Base-by-base conservation (phyloP, 805 yeast species). In the Candida caryicola region DNA sequence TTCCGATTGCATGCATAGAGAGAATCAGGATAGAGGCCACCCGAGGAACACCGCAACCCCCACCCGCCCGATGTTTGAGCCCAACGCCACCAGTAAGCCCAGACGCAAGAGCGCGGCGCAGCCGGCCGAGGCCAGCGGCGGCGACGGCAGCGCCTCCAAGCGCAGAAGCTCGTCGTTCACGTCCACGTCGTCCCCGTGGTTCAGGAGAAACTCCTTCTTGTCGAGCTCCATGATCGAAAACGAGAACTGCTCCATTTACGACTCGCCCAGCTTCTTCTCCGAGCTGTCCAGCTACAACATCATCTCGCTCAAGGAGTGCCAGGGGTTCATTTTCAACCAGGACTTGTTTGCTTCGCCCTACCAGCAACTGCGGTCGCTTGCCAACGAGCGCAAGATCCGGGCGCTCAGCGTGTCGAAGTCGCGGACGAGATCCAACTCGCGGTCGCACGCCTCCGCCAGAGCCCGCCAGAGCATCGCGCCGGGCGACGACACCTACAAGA, bases 301-400 rank as follows among this genome's bases (percentile, higher is more conserved):
- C 12, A 66, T 81, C 26, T 69, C 76, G 12, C 60, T 81, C 28
- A 69, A 67, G 17, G 84, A 82, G 50, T 74, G 82, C 23, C 90
- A 84, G 52, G 93, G 93, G 2, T 84, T 83, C 50, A 59, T 76
- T 2, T 84, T 87, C 77, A 83, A 84, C 54, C 90, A 83, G 52
- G 90, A 83, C 50, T 60, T 82, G 32, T 84, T 82, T 68, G 90
- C 88, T 2, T 69, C 81, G 1, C 80, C 81, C 19, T 80, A 78
- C 54, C 85, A 81, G 51, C 90, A 83, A 40, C 68, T 59, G 57
- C 46, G 60, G 33, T 54, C 69, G 4, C 32, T 59, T 8, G 66
- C 64, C 12, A 58, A 55, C 35, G 72, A 67, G 41, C 47, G 54
- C 39, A 63, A 55, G 41, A 45, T 44, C 10, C 48, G 64, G 31